A percentile compares a stretch with the other conserved stretches of the same genome.
phyloP scores from a whole-genome alignment of 2,329 filamentous ascomycete genomes.

The Dactylonectria estremocensis region DNA sequence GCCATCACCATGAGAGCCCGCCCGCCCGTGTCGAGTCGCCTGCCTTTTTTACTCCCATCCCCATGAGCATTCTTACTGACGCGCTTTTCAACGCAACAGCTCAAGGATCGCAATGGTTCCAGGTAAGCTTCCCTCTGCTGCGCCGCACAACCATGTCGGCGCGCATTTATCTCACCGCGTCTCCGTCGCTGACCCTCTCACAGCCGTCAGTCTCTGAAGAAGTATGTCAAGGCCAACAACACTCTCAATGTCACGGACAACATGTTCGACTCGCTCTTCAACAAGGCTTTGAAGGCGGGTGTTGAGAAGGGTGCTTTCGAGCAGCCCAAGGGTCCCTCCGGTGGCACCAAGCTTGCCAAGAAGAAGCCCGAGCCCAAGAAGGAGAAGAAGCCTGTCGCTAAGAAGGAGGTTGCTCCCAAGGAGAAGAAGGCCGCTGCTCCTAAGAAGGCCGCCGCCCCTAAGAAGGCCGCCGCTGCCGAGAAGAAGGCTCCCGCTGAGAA shows the following conservation, averaged over 20 bases:
- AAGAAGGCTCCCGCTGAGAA: constrained; percentile 54
- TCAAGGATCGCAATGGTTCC: constrained; percentile 75
- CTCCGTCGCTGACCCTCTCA: constrained; percentile 33
- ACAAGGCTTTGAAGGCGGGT: constrained; percentile 85
- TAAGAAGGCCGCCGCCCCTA: constrained; percentile 51
- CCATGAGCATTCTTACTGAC: constrained; percentile 56
- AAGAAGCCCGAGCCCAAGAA: constrained; percentile 68
- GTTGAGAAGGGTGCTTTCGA: constrained; percentile 90
- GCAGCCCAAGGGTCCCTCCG: constrained; percentile 92
- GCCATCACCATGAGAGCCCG: constrained; percentile 39
- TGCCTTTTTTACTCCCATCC: constrained; percentile 32
- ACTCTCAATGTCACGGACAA: constrained; percentile 63
- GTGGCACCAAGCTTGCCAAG: constrained; percentile 93
- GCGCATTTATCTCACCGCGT: constrained; percentile 3
- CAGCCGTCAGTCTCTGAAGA: constrained; percentile 74
- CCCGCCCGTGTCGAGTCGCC: constrained; percentile 24
- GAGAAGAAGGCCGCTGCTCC: constrained; percentile 52
- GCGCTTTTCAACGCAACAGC: constrained; percentile 58
- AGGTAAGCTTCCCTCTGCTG: constrained; percentile 48
- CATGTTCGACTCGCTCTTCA: constrained; percentile 83
- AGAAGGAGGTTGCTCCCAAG: constrained; percentile 52
- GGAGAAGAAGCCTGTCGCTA: constrained; percentile 53
- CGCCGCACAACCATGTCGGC: constrained; percentile 32
- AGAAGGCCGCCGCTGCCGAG: constrained; percentile 48
- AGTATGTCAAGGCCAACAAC: constrained; percentile 72